Evolutionary conservation across 805 yeast species (phyloP), one percentile per base, ranked within the genome.

Genomic region (Cyberlindnera euphorbiiphila): DNA sequence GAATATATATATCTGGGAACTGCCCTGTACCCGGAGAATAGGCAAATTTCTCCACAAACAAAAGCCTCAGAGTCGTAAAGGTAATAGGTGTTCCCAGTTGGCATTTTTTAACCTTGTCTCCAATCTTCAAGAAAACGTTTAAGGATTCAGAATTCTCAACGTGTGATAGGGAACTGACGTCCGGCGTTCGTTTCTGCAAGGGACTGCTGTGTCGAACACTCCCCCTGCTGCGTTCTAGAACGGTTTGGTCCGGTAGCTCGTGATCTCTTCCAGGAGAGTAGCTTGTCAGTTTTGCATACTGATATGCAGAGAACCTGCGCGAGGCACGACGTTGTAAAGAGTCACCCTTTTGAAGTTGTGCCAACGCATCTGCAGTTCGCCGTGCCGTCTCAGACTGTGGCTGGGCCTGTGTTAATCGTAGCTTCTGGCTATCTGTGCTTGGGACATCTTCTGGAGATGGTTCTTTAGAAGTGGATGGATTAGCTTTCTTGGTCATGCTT

Each of bases 281-380:
- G 43, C 72, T 76, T 0, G 85, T 67, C 9, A 85, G 68, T 51
- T 83, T 85, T 1, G 94, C 86, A 61, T 81, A 81, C 54, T 91
- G 98, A 44, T 89, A 91, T 0, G 97, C 96, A 5, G 96, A 87
- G 56, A 83, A 91, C 38, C 98, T 68, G 50, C 91, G 82, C 0
- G 97, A 89, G 0, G 98, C 99, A 44, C 96, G 74, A 49, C 99
- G 73, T 65, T 83, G 94, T 22, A 93, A 65, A 3, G 85, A 82
- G 32, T 85, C 85, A 4, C 89, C 86, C 31, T 81, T 78, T 53
- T 91, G 96, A 9, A 91, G 66, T 49, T 85, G 85, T 0, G 78
- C 68, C 20, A 89, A 66, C 0, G 96, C 87, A 49, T 82, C 87
- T 15, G 34, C 25, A 2, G 45, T 29, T 6, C 45, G 38, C 15